Base-by-base conservation (phyloP, 352 stramenopile species). In the Thalassiosira exigua region DNA sequence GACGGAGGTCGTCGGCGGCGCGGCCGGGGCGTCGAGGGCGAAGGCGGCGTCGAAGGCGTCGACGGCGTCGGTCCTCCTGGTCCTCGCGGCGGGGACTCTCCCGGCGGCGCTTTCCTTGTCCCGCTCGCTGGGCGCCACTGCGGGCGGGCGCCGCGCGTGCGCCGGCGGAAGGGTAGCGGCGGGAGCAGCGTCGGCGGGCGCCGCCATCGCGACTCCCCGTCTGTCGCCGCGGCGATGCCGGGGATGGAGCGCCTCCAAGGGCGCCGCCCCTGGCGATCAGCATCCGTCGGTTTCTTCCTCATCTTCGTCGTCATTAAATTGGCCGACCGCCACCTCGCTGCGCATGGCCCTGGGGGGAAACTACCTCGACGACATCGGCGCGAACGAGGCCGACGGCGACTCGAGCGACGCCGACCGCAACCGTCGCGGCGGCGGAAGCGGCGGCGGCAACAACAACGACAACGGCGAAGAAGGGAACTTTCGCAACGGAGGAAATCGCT, bases 351-450 rank as follows among this genome's bases (percentile, higher is more conserved):
- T 73, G 30, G 64, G 64, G 1, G 50, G 50, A n/a, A 73, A 73
- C 17, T 73, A 73, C 52, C 64, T 73, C 14, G 64, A 73, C 26
- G 42, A 73, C 32, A 73, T 73, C 5, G 52, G 48, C 50, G 54
- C 7, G n/a, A 53, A 62, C 19, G 22, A 61, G 11, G 21, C 44
- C n/a, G n/a, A 66, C 26, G 29, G 41, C 32, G 33, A 41, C 36
- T 7, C 30, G 22, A 53, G 41, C 32, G 33, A 41, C 36, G 9
- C 30, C 30, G 46, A 56, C 7, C 5, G n/a, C 17, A 21, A 21
- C n/a, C 17, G 22, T 29, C 5, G n/a, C 17, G 17, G 46, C 17
- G 46, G 46, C 46, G 22, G 17, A 9, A 27, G 17, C 46, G 46
- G 46, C 9, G 46, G 46, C 9, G 17, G 46, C 46, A 9, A 56